Conservation (phyloP, 495 filamentous ascomycete genomes). For the Aspergillus carlsbadensis region DNA sequence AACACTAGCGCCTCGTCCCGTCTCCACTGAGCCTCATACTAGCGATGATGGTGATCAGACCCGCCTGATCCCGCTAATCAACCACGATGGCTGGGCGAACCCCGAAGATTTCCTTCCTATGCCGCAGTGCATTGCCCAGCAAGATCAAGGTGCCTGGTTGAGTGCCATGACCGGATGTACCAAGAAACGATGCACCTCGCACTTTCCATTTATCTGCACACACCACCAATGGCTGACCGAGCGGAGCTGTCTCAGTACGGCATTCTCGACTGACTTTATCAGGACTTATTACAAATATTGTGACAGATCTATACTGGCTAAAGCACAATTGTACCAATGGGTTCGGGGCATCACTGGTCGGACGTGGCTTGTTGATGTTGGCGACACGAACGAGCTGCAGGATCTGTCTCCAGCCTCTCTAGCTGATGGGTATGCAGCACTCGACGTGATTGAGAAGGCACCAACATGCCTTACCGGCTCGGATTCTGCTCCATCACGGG, state of each 20-base stretch:
- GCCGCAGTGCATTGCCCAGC: slow-evolving; percentile 18
- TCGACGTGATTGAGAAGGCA: slow-evolving; percentile 5
- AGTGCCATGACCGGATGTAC: slow-evolving; percentile 14
- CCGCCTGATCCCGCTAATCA: slow-evolving; percentile 10
- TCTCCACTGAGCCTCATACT: too few relatives aligned
- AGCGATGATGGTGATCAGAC: too few relatives aligned
- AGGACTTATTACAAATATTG: slow-evolving; percentile 14
- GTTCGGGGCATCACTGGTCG: slow-evolving; percentile 10
- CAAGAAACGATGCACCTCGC: slow-evolving; percentile 15
- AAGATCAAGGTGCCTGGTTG: slow-evolving; percentile 14
- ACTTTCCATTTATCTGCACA: slow-evolving; percentile 16
- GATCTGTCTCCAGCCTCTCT: slow-evolving; percentile 15
- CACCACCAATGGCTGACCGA: slow-evolving; percentile 21
- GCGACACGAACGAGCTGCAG: slow-evolving; percentile 11
- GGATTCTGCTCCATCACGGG: slow-evolving; percentile 2
- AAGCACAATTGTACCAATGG: slow-evolving; percentile 17
- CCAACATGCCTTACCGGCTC: slow-evolving; percentile 13
- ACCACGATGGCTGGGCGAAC: slow-evolving; percentile 16
- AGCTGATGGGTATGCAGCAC: slow-evolving; percentile 5
- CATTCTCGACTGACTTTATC: slow-evolving; percentile 12
- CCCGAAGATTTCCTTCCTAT: slow-evolving; percentile 14
- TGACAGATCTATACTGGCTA: slow-evolving; percentile 14
- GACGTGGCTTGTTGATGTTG: slow-evolving; percentile 16
- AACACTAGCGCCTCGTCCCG: too few relatives aligned
- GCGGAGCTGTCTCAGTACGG: slow-evolving; percentile 15